Evolutionary conservation across 495 filamentous ascomycete genomes (phyloP).

Genomic region (Cudoniella acicularis): DNA sequence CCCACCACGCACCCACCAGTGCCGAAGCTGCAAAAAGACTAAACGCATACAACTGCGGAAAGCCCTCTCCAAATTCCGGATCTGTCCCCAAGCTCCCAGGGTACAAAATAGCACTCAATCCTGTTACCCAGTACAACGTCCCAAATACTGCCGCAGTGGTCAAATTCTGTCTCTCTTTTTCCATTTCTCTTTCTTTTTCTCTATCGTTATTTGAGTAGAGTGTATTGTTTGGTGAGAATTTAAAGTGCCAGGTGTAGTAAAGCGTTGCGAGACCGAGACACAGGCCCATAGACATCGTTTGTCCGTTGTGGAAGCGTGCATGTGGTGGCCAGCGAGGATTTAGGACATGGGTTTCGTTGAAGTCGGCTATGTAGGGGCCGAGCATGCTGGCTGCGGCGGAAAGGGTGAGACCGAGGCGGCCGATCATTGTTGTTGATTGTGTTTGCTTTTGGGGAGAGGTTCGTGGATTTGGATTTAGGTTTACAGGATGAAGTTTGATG

Average conservation of each 20-base stretch:
- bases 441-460: too few species aligned
- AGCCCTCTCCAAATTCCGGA: constrained; percentile 50
- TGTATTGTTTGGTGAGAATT: background rate
- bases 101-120: constrained; percentile 42
- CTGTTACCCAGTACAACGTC: constrained; percentile 49
- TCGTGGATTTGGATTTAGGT: too few species aligned
- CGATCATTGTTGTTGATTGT: constrained; percentile 31
- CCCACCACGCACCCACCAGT: constrained; percentile 24
- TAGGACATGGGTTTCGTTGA: constrained; percentile 48
- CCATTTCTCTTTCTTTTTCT: background rate
- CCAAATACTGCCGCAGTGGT: constrained; percentile 39
- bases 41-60: constrained; percentile 44
- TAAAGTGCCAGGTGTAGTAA: constrained; percentile 44
- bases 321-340: constrained; percentile 55
- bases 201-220: background rate
- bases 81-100: constrained; percentile 47
- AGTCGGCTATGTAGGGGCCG: constrained; percentile 44
- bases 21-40: constrained; percentile 21
- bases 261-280: constrained; percentile 41
- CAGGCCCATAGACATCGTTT: constrained; percentile 49
- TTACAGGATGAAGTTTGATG: too few species aligned
- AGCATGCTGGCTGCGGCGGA: constrained; percentile 37
- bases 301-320: constrained; percentile 54
- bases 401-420: constrained; percentile 41
- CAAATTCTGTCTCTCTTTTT: constrained; percentile 30